Evolutionary conservation across 768 basidiomycete genomes (phyloP), one percentile per base, ranked within the genome.

Genomic region (Lentinula sp.): DNA sequence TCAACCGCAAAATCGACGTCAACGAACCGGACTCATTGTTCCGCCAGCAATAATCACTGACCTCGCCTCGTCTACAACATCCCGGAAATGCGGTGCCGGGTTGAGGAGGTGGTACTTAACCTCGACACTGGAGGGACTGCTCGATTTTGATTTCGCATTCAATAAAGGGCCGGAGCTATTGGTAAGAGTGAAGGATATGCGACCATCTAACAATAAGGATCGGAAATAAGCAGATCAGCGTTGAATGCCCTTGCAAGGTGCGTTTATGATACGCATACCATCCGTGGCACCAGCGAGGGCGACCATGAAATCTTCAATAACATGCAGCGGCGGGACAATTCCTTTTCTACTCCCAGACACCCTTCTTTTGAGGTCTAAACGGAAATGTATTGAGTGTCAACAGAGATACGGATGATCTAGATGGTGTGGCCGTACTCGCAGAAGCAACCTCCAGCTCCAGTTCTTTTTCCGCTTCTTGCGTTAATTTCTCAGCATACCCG

Each of bases 21-120:
- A n/a, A 59, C 75, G 57, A 74, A 97, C 93, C n/a, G 96, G 96
- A 6, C 94, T 93, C 97, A 99, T 98, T 0, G 96, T 99, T 4
- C 96, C 96, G 8, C 96, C 96, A 7, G 97, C 96, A 42, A 99
- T 77, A 32, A 98, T 75, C n/a, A 98, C 87, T 2, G 90, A 82
- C 40, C 93, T 77, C 1, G 95, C 93, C 28, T 80, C 78, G 18
- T 93, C 86, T 0, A 93, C 84, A 5, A 98, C 82, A n/a, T 93
- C 89, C 59, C 80, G 76, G 68, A 98, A 98, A 61, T 87, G 80
- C 5, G 91, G 89, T 1, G 92, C 84, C 1, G 97, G 95, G 67
- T 98, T 98, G 23, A 99, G 81, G 18, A 94, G 85, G 63, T 97
- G 91, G 67, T 97, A 99, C 68, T 90, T 93, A 57, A 98, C 75